Evolutionary conservation across 73 alveolate species (phyloP).

Genomic region (Durusdinium trenchii): DNA sequence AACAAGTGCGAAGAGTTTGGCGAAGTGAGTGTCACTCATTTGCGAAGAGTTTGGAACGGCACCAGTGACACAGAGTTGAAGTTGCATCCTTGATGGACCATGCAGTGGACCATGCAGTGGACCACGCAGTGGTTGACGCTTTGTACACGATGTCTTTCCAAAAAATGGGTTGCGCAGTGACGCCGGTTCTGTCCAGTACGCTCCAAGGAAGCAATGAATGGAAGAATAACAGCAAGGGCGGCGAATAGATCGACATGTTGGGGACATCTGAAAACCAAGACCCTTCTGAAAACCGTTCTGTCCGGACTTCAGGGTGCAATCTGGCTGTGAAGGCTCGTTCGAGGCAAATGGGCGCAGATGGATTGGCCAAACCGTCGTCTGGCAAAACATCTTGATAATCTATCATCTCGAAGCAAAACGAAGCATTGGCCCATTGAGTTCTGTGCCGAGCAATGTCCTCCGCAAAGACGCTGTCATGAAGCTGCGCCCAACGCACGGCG

Average conservation of each 20-base stretch:
- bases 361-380: not conserved
- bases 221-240: slow-evolving; percentile 39
- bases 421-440: slow-evolving; percentile 17
- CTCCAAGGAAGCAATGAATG: slow-evolving; percentile 78
- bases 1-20: no score
- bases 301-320: slow-evolving; percentile 43
- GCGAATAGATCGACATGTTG: slow-evolving; percentile 64
- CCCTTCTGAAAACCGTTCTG: not conserved
- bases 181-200: slow-evolving; percentile 53
- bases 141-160: slow-evolving; percentile 46
- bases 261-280: not conserved
- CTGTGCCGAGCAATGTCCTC: slow-evolving; percentile 37
- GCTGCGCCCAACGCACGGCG: slow-evolving; percentile 9
- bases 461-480: slow-evolving; percentile 49
- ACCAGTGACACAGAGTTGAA: not conserved
- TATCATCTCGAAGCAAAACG: not conserved
- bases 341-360: slow-evolving; percentile 17
- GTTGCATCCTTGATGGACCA: not conserved
- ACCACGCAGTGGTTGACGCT: not conserved
- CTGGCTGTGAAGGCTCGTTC: slow-evolving; percentile 52
- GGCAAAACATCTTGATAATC: slow-evolving; percentile 53
- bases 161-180: slow-evolving; percentile 39
- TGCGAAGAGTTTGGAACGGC: not conserved
- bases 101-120: no score
- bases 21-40: no score